A percentile compares a stretch with the other conserved stretches of the same genome.
These are phyloP conservation scores for Heliosperma pusillum DNA, from an alignment of 148 eudicot genomes.

Conservation along the genomic window DNA sequence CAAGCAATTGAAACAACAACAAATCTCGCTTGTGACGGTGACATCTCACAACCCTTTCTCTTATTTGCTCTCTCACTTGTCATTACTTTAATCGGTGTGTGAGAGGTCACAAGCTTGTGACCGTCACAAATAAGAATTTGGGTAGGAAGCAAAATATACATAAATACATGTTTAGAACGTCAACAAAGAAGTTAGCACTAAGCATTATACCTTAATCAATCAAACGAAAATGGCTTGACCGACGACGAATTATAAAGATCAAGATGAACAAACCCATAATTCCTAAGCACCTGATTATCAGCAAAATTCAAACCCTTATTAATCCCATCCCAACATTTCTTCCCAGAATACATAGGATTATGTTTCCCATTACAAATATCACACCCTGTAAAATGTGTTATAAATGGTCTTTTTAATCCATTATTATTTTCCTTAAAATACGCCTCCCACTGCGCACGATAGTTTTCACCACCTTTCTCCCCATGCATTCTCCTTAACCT, in stretches of 20 bases:
- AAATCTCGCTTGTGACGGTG: too few species aligned
- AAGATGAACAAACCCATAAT: conserved; percentile 54
- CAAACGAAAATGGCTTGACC: conserved; percentile 26
- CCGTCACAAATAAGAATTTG: too few species aligned
- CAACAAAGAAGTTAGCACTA: neutral
- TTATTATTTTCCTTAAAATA: conserved; percentile 24
- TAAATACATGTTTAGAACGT: neutral
- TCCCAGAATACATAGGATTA: conserved; percentile 45
- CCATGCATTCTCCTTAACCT: conserved; percentile 54
- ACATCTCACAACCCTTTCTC: too few species aligned
- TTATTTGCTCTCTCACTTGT: too few species aligned
- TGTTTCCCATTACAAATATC: conserved; percentile 78
- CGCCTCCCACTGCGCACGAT: conserved; percentile 27
- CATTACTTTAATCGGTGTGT: too few species aligned
- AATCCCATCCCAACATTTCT: conserved; percentile 60
- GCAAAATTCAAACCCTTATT: conserved; percentile 61
- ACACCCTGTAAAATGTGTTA: conserved; percentile 87
- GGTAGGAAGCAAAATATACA: neutral
- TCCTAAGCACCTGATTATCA: conserved; percentile 72
- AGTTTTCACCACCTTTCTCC: conserved; percentile 49
- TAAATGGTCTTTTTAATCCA: conserved; percentile 59
- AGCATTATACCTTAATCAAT: conserved; percentile 1
- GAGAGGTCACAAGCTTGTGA: too few species aligned
- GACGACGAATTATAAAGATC: conserved; percentile 43
- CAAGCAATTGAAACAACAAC: neutral